A percentile compares a stretch with the other conserved stretches of the same genome.
These are phyloP conservation scores for Botrytis medusae DNA, from an alignment of 2,329 filamentous ascomycete genomes.

Conservation along the genomic window DNA sequence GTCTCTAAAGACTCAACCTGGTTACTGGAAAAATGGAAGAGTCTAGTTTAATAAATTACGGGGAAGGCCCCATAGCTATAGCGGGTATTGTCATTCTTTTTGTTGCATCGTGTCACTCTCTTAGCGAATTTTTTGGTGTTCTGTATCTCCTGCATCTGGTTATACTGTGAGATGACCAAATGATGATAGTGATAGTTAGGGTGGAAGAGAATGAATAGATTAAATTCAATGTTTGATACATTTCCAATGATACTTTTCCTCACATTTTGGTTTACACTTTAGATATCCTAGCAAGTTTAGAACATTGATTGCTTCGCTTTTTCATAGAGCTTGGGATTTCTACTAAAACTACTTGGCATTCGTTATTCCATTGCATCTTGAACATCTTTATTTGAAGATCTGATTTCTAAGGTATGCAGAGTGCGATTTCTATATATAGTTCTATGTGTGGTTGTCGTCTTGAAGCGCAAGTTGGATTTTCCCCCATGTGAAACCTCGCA, in stretches of 20 bases:
- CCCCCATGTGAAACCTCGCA: conserved; percentile 70
- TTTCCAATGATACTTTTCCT: neutral
- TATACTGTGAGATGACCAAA: neutral
- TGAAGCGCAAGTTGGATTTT: conserved; percentile 32
- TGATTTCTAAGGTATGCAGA: too few relatives aligned
- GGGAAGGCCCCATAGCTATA: conserved; percentile 1
- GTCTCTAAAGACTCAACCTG: neutral
- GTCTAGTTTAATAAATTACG: conserved; percentile 12
- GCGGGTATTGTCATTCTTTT: neutral
- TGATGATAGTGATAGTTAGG: too few relatives aligned
- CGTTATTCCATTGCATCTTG: neutral
- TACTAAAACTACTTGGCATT: neutral
- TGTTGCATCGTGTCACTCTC: neutral
- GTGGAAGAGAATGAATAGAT: neutral
- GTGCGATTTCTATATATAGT: too few relatives aligned
- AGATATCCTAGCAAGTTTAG: neutral
- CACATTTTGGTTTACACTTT: neutral
- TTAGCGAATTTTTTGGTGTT: neutral
- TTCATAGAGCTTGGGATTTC: neutral
- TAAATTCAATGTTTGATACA: neutral
- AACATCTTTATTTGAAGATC: too few relatives aligned
- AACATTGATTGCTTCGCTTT: neutral
- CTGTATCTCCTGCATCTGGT: neutral
- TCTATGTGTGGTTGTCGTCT: neutral
- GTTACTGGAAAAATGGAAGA: conserved; percentile 5